Evolutionary conservation across 305 asterid species (phyloP).

Genomic region (Andrographis paniculata): DNA sequence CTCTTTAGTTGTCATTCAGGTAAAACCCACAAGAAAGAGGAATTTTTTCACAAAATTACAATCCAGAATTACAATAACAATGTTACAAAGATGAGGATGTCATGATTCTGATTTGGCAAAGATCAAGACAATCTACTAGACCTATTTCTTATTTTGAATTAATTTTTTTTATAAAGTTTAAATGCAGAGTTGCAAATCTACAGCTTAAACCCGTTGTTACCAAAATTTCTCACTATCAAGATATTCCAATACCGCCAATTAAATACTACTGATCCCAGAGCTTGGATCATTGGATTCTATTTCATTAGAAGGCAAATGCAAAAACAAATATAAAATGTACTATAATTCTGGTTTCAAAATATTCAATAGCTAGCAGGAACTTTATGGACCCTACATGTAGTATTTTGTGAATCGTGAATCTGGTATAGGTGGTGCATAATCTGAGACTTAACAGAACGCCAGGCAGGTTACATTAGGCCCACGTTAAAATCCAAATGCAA

Average conservation of each 20-base stretch:
- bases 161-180: neutral
- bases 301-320: too few relatives aligned
- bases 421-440: too few relatives aligned
- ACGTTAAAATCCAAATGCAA: neutral
- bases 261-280: neutral
- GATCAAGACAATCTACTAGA: neutral
- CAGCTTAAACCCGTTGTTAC: neutral
- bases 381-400: neutral
- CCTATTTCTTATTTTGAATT: neutral
- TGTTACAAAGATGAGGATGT: too few relatives aligned
- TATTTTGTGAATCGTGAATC: neutral
- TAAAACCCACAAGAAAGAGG: slow-evolving; percentile 12
- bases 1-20: slow-evolving; percentile 22
- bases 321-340: too few relatives aligned
- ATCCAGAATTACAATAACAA: neutral
- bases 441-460: too few relatives aligned
- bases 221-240: neutral
- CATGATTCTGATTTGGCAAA: too few relatives aligned
- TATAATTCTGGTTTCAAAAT: too few relatives aligned
- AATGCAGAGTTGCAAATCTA: neutral
- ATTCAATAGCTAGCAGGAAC: neutral
- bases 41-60: slow-evolving; percentile 1
- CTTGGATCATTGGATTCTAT: neutral
- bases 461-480: neutral
- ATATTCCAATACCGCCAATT: neutral